Conservation (phyloP, 2,329 filamentous ascomycete genomes). For the Trichophyton verrucosum region DNA sequence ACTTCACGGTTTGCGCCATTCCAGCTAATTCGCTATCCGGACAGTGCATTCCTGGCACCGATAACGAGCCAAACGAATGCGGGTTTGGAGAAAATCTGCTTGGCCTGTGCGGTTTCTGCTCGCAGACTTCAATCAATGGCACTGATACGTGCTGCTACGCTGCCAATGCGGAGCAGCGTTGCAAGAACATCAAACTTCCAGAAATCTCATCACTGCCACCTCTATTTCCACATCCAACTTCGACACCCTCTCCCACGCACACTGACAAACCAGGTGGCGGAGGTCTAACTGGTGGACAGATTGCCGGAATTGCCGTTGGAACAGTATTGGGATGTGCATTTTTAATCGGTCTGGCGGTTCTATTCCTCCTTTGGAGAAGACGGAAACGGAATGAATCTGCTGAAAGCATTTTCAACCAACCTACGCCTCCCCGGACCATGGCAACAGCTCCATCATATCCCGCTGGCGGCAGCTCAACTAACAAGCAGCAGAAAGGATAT, state of each 20-base stretch:
- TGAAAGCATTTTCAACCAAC: conserved; percentile 72
- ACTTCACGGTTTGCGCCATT: conserved; percentile 80
- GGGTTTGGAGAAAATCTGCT: conserved; percentile 60
- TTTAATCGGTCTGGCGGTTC: conserved; percentile 51
- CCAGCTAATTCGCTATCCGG: conserved; percentile 66
- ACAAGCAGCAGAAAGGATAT: conserved; percentile 41
- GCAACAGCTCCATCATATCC: conserved; percentile 33
- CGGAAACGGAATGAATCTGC: conserved; percentile 49
- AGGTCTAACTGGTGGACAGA: conserved; percentile 39
- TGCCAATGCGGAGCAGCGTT: conserved; percentile 60
- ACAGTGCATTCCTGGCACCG: conserved; percentile 59
- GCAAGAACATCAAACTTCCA: conserved; percentile 65
- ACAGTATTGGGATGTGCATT: conserved; percentile 58
- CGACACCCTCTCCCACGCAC: conserved; percentile 45
- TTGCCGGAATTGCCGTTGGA: conserved; percentile 83
- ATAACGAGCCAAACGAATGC: conserved; percentile 78
- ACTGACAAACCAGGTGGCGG: conserved; percentile 19
- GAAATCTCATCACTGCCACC: conserved; percentile 48
- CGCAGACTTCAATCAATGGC: conserved; percentile 69
- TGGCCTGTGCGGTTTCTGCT: conserved; percentile 80
- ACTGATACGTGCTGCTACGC: conserved; percentile 93
- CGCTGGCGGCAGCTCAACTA: conserved; percentile 18
- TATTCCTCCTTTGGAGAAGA: conserved; percentile 43
- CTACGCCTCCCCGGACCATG: conserved; percentile 50
- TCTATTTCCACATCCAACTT: conserved; percentile 50